Evolutionary conservation across 2,329 filamentous ascomycete genomes (phyloP), one percentile per base, ranked within the genome.

Genomic region (Fusarium nurragi): DNA sequence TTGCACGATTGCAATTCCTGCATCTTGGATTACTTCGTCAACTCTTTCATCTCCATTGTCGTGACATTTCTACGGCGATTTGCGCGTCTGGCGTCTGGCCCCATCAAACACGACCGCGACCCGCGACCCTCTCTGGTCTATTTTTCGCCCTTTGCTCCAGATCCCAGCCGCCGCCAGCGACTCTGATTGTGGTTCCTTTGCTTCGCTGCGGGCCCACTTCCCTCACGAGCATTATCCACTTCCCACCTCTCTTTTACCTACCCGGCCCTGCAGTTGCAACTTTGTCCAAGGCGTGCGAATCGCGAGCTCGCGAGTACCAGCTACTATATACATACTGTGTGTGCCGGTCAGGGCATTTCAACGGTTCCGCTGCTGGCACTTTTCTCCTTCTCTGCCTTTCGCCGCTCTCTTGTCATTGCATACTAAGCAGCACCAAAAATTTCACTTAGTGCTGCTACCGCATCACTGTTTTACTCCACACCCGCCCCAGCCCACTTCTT

Each of bases 131-230:
- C 58, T 71, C 51, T 62, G 57, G 52, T 43, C 58, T 64, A 58
- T 72, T 71, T 68, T 71, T 65, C 51, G 34, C 54, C 39, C 61
- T 68, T 54, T 68, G 40, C 53, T 67, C 67, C 64, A 68, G 60
- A 71, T 70, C 71, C 71, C 66, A 73, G 70, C 70, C 64, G 58
- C 70, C 66, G n/a, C n/a, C n/a, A 66, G 59, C 67, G 68, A 64
- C 62, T 56, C 67, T 69, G 56, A 62, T 60, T 69, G 68, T 70
- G 70, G 70, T 71, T 72, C 70, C 59, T 63, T 52, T 65, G 46
- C 64, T 65, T 65, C 23, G 58, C 43, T 58, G 56, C 65, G 68
- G 71, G 70, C 69, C 71, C 71, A 73, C 71, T 70, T 69, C 67
- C 49, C 55, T 64, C 58, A 32, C 51, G 51, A 68, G 54, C 60